Evolutionary conservation across 139 green algal species (phyloP).

Genomic region (Closterium sp.): DNA sequence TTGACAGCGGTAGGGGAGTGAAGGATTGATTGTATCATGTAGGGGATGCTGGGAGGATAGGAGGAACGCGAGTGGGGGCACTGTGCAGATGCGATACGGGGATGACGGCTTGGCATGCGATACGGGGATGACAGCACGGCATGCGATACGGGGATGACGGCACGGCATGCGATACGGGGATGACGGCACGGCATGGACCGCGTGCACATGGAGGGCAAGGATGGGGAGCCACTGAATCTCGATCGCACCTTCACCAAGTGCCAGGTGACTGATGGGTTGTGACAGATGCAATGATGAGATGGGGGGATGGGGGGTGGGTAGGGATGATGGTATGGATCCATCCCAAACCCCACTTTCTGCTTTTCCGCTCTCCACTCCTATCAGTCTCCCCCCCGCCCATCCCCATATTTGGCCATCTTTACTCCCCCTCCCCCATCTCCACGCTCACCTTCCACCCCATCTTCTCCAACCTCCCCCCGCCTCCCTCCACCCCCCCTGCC

Average conservation of each 20-base stretch:
- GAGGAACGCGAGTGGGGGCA: slow-evolving; percentile 81
- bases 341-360: no score
- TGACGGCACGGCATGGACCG: slow-evolving; percentile 92
- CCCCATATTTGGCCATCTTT: neutral
- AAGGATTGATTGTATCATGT: slow-evolving; percentile 76
- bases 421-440: neutral
- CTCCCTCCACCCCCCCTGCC: neutral
- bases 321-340: no score
- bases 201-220: slow-evolving; percentile 82
- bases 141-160: slow-evolving; percentile 92
- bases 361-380: no score
- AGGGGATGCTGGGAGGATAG: slow-evolving; percentile 61
- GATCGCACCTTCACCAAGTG: slow-evolving; percentile 13
- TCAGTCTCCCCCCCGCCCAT: neutral
- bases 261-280: slow-evolving; percentile 25
- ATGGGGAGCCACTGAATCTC: slow-evolving; percentile 54
- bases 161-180: slow-evolving; percentile 92
- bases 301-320: no score
- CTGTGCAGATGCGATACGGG: slow-evolving; percentile 92
- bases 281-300: no score
- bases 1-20: neutral
- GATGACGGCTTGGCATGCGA: slow-evolving; percentile 87
- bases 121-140: slow-evolving; percentile 97
- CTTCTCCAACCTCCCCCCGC: neutral
- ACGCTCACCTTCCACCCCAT: neutral